phyloP scores from a whole-genome alignment of 2,329 filamentous ascomycete species.

The Metarhizium rileyi region DNA sequence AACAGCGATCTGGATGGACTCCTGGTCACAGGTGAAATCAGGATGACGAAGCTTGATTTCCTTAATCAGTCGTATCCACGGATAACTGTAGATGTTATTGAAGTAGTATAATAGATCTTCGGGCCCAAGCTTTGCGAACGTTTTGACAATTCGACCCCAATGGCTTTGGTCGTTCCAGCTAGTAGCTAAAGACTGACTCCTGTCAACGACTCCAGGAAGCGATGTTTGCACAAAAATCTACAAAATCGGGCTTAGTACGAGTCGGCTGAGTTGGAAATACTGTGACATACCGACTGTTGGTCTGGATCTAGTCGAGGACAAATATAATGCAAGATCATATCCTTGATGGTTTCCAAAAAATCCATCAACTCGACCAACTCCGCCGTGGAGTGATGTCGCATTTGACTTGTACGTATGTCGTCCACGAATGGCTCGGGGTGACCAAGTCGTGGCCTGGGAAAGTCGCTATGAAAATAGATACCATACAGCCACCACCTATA shows the following conservation, averaged over 20 bases:
- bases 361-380: slow-evolving; percentile 37
- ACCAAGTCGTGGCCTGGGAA: slow-evolving; percentile 25
- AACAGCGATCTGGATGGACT: slow-evolving; percentile 32
- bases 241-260: slow-evolving; percentile 3
- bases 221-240: slow-evolving; percentile 9
- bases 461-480: slow-evolving; percentile 39
- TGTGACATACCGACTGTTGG: slow-evolving; percentile 22
- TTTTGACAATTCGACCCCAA: slow-evolving; percentile 31
- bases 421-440: slow-evolving; percentile 30
- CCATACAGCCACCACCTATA: slow-evolving; percentile 47
- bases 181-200: slow-evolving; percentile 21
- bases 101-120: slow-evolving; percentile 40
- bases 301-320: slow-evolving; percentile 34
- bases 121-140: slow-evolving; percentile 40
- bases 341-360: slow-evolving; percentile 33
- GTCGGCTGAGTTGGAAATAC: neutral
- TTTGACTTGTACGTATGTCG: slow-evolving; percentile 30
- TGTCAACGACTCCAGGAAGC: slow-evolving; percentile 15
- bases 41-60: slow-evolving; percentile 31
- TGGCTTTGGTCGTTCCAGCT: slow-evolving; percentile 27
- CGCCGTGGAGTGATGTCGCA: slow-evolving; percentile 33
- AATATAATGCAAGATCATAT: slow-evolving; percentile 34
- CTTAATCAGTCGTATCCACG: slow-evolving; percentile 33
- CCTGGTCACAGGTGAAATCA: slow-evolving; percentile 34
- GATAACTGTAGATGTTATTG: slow-evolving; percentile 35